Evolutionary conservation across 2,329 filamentous ascomycete genomes (phyloP).

Genomic region (Diaporthe capsici): DNA sequence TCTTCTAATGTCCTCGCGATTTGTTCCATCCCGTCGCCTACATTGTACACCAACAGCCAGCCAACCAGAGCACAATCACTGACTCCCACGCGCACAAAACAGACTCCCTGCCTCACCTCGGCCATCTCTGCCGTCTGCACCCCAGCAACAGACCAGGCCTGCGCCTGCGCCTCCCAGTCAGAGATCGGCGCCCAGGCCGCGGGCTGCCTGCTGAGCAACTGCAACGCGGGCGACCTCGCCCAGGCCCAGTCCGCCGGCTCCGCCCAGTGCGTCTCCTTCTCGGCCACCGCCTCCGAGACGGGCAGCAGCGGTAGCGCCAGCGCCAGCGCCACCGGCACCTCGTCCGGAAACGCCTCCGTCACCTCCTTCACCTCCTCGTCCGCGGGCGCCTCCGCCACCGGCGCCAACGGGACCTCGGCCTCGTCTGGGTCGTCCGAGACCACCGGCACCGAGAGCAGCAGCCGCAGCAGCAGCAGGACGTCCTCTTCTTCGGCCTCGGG

Average conservation of each 20-base stretch:
- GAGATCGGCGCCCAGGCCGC: constrained; percentile 49
- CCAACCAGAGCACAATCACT: neutral
- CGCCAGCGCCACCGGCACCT: constrained; percentile 30
- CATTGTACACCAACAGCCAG: neutral
- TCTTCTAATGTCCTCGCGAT: neutral
- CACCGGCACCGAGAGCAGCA: constrained; percentile 1
- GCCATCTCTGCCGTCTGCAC: constrained; percentile 64
- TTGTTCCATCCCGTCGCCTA: neutral
- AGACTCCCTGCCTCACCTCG: constrained; percentile 62
- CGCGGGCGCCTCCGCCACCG: neutral
- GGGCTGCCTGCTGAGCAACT: constrained; percentile 52
- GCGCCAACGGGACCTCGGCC: neutral
- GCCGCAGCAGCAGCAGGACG: constrained; percentile 8
- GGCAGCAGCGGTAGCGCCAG: constrained; percentile 36
- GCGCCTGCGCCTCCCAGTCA: constrained; percentile 62
- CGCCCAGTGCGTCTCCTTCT: constrained; percentile 50
- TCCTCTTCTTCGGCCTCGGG: constrained; percentile 6
- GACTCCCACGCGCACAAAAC: neutral
- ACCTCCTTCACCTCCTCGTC: constrained; percentile 31
- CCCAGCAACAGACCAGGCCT: constrained; percentile 58
- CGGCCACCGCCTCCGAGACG: constrained; percentile 42
- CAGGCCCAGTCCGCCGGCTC: constrained; percentile 50
- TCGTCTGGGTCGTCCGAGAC: neutral
- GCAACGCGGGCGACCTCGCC: constrained; percentile 47
- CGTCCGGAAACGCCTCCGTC: constrained; percentile 22